Base-by-base conservation (phyloP, 768 basidiomycete species). In the Candolleomyces eurysporus region DNA sequence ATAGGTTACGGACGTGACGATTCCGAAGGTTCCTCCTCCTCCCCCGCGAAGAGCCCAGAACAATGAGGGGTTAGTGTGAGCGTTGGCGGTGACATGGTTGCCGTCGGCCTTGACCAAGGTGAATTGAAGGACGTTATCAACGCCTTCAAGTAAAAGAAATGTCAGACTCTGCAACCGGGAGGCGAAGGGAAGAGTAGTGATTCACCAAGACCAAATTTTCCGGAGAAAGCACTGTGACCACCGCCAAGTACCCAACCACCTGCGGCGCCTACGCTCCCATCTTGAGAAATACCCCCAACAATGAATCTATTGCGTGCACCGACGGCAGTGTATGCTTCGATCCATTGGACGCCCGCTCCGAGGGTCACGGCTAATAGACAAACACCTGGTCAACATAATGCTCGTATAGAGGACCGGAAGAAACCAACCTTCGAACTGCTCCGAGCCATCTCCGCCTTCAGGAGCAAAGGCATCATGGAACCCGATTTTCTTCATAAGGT, bases 31-130 rank as follows among this genome's bases (percentile, higher is more conserved):
- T 13, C 79, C 76, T 5, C 82, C 82, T 0, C 84, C 84, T 2
- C 78, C 78, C 1, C 83, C 83, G 39, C 82, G 74, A 55, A 85
- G 65, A 0, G 84, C 82, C 78, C 81, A 85, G 69, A 82, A 85
- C 5, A 85, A 73, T 58, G 84, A 80, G 3, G 69, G 14, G 61
- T 83, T 71, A 45, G 74, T 71, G 64, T 76, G 68, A 0, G 65
- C 62, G 64, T 84, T 85, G 21, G 72, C 77, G 4, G 65, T 75
- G 56, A 80, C 65, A 42, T 73, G 66, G 13, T 74, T 61, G 4
- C 82, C 82, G 8, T 73, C 71, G 5, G 83, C 72, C 7, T 74
- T 78, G 2, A 85, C 78, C 1, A 82, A 63, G 0, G 69, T 74
- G 60, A 83, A 79, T 61, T 85, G 71, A 6, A 83, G 58, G 13